phyloP scores from a whole-genome alignment of 495 filamentous ascomycete genomes.

The Poronia punctata region DNA sequence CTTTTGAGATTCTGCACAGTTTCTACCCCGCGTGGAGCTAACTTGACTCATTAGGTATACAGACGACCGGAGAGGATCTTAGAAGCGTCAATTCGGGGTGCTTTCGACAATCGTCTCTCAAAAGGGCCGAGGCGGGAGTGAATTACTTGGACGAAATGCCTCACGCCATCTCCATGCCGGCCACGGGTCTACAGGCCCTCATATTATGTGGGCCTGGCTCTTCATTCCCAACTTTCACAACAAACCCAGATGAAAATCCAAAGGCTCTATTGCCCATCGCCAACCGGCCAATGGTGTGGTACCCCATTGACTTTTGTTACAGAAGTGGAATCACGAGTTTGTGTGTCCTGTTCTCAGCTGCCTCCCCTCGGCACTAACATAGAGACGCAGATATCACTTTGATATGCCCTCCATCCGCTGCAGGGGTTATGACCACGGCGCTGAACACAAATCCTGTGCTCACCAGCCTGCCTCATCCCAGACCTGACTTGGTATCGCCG shows the following conservation, averaged over 20 bases:
- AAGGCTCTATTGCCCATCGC: conserved; percentile 89
- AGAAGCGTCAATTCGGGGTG: no score
- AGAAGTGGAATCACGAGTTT: conserved; percentile 78
- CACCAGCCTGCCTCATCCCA: conserved; percentile 69
- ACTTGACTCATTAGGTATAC: no score
- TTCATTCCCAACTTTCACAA: conserved; percentile 85
- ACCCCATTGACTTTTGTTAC: conserved; percentile 85
- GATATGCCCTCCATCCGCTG: conserved; percentile 69
- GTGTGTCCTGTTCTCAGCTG: no score
- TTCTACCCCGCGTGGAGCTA: no score
- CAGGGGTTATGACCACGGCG: conserved; percentile 64
- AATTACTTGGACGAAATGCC: conserved; percentile 45
- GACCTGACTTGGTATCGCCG: conserved; percentile 68
- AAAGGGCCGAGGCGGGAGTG: not conserved
- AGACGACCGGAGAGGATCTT: no score
- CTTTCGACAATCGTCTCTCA: no score
- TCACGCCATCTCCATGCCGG: conserved; percentile 60
- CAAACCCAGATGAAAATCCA: conserved; percentile 78
- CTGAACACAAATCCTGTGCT: conserved; percentile 81
- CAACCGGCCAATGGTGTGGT: conserved; percentile 95
- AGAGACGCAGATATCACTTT: conserved; percentile 63
- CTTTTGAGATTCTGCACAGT: no score
- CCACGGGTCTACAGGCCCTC: conserved; percentile 82
- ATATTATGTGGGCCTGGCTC: conserved; percentile 90
- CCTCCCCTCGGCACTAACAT: conserved; percentile 9